phyloP scores from a whole-genome alignment of 768 basidiomycete genomes.

The Fomitopsis serialis region DNA sequence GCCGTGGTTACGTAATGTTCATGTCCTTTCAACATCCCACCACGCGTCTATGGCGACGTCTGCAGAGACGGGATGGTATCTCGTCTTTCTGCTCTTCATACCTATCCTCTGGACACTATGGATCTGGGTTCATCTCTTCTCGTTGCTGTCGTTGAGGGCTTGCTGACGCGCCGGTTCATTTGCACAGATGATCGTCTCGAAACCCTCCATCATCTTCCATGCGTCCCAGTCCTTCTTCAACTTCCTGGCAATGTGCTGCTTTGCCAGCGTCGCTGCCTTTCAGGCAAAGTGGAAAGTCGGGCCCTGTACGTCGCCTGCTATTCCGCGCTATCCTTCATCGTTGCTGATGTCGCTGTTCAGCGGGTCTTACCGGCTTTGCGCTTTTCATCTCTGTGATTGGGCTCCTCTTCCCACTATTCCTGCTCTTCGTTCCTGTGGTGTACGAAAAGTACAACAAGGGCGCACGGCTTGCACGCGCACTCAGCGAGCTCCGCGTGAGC shows the following conservation, averaged over 20 bases:
- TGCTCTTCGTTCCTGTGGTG: constrained; percentile 72
- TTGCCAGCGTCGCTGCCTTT: constrained; percentile 83
- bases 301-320: constrained; percentile 59
- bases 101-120: constrained; percentile 61
- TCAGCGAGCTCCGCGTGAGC: constrained; percentile 77
- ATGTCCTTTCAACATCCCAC: constrained; percentile 29
- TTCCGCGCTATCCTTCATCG: neutral
- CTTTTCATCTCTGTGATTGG: constrained; percentile 72
- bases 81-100: constrained; percentile 60
- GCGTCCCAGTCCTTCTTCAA: constrained; percentile 84
- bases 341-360: constrained; percentile 32
- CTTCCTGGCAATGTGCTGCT: constrained; percentile 89
- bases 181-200: constrained; percentile 79
- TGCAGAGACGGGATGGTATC: constrained; percentile 35
- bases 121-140: constrained; percentile 51
- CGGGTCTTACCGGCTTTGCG: constrained; percentile 82
- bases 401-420: constrained; percentile 68
- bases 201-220: constrained; percentile 74
- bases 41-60: constrained; percentile 17
- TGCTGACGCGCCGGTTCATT: constrained; percentile 17
- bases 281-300: constrained; percentile 82
- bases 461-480: constrained; percentile 67
- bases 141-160: neutral
- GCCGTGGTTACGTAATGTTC: constrained; percentile 41
- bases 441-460: constrained; percentile 86